These are phyloP conservation scores for Beauveria scarabaeidicola DNA, from an alignment of 2,329 filamentous ascomycete species.

Conservation along the genomic window DNA sequence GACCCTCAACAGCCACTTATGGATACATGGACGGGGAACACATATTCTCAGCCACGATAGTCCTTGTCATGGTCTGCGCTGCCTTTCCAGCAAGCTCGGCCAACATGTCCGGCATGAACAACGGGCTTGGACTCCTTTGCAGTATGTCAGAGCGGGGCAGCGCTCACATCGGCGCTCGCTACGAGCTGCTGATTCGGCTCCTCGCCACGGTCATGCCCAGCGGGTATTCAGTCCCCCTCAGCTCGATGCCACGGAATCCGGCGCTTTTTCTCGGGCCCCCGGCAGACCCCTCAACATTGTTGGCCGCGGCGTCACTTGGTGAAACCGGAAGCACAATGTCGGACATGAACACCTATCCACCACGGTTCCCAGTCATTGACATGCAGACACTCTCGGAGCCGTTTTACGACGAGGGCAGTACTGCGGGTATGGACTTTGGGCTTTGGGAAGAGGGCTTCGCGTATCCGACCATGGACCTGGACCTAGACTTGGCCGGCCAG, in stretches of 20 bases:
- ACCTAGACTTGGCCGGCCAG: constrained; percentile 24
- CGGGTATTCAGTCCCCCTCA: not conserved
- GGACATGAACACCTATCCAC: constrained; percentile 2
- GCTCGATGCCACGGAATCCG: not conserved
- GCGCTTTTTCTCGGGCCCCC: not conserved
- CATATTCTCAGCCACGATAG: constrained; percentile 43
- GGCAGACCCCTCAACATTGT: not conserved
- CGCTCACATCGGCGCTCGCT: constrained; percentile 33
- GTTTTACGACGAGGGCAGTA: constrained; percentile 21
- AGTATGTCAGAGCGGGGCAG: constrained; percentile 46
- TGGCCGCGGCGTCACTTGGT: not conserved
- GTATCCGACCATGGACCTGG: constrained; percentile 25
- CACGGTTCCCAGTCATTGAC: constrained; percentile 22
- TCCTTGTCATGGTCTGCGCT: constrained; percentile 46
- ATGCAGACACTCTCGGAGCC: constrained; percentile 21
- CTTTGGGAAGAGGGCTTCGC: constrained; percentile 32
- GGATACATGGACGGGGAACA: constrained; percentile 51
- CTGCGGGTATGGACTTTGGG: constrained; percentile 23
- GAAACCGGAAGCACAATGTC: not conserved
- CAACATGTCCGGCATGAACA: constrained; percentile 36
- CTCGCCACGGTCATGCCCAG: constrained; percentile 18
- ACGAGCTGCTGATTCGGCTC: constrained; percentile 24
- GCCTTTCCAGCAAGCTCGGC: constrained; percentile 38
- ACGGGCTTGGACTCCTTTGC: constrained; percentile 35
- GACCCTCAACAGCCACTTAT: constrained; percentile 34